Conservation (phyloP, 2,329 filamentous ascomycete genomes). For the Atkinsonella hypoxylon region DNA sequence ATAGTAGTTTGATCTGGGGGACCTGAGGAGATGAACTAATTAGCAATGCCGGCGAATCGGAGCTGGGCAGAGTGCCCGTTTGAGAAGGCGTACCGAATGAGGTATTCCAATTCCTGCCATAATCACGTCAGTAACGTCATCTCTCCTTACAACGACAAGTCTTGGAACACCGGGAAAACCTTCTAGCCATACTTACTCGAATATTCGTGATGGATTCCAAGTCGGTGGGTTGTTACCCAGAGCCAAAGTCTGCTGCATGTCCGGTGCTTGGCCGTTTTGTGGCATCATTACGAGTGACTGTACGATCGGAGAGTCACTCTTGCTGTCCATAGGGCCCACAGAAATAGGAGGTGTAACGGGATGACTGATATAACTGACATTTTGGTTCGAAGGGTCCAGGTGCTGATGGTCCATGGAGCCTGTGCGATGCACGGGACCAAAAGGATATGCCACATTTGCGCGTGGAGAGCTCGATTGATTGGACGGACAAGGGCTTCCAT, state of each 20-base stretch:
- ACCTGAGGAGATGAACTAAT: conserved; percentile 33
- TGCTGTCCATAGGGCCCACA: conserved; percentile 57
- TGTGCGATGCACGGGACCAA: conserved; percentile 30
- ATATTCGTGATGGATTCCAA: conserved; percentile 82
- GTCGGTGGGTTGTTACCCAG: conserved; percentile 52
- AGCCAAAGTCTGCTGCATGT: conserved; percentile 41
- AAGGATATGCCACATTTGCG: conserved; percentile 34
- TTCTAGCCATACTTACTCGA: conserved; percentile 56
- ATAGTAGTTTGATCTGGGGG: conserved; percentile 40
- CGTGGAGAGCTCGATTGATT: conserved; percentile 51
- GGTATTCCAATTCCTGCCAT: conserved; percentile 76
- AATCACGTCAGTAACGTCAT: not conserved
- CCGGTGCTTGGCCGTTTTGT: conserved; percentile 42
- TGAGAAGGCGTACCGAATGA: conserved; percentile 66
- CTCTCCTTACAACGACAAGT: not conserved
- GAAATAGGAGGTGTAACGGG: conserved; percentile 75
- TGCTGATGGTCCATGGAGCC: conserved; percentile 42
- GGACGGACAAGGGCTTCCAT: conserved; percentile 62
- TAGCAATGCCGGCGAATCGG: conserved; percentile 29
- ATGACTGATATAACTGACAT: conserved; percentile 55
- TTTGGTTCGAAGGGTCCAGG: conserved; percentile 33
- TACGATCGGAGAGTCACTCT: conserved; percentile 64
- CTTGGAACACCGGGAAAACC: no score
- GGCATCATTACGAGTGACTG: conserved; percentile 63
- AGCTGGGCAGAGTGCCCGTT: conserved; percentile 14